Evolutionary conservation across 75 land plant species (phyloP).

Genomic region (Sequoia sempervirens): DNA sequence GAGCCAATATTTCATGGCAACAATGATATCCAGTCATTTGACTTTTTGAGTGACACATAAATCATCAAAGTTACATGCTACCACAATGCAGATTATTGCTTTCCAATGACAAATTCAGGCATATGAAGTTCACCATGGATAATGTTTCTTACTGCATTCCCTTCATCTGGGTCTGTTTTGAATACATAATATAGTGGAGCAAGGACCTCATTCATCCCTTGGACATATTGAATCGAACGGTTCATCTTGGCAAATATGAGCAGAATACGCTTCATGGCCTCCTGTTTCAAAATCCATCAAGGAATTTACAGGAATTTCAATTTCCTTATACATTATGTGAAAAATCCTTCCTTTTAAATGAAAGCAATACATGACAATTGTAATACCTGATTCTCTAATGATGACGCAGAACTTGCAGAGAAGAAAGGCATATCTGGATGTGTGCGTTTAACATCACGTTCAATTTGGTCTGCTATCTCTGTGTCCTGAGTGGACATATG

Average conservation of each 20-base stretch:
- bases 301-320: not conserved
- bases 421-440: constrained; percentile 85
- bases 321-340: not conserved
- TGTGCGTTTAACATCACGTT: constrained; percentile 81
- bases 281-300: constrained; percentile 34
- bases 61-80: not conserved
- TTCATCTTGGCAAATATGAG: constrained; percentile 79
- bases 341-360: not conserved
- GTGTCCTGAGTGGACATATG: constrained; percentile 42
- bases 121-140: not conserved
- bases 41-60: not conserved
- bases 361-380: not conserved
- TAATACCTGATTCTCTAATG: constrained; percentile 51
- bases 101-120: not conserved
- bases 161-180: constrained; percentile 53
- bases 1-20: not conserved
- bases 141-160: constrained; percentile 42
- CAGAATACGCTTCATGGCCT: constrained; percentile 70
- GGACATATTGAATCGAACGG: constrained; percentile 78
- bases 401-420: constrained; percentile 49
- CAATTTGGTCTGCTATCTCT: constrained; percentile 77
- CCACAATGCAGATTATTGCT: not conserved
- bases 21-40: not conserved
- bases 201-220: constrained; percentile 91
- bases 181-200: constrained; percentile 79